Evolutionary conservation across 331 rosid genomes (phyloP).

Genomic region (Rosa hybrid): DNA sequence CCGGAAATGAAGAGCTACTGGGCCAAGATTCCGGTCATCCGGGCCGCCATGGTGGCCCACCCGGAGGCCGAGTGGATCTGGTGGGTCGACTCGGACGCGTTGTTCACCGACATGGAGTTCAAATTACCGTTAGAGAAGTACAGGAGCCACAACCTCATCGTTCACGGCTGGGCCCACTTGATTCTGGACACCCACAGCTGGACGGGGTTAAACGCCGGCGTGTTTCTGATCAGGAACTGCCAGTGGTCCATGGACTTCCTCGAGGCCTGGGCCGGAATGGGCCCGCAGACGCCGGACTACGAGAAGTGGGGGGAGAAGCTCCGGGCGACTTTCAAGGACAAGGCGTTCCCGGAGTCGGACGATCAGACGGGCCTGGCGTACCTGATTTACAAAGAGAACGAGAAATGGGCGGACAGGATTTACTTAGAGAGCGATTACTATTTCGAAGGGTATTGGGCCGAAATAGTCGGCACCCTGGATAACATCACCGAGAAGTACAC

Average conservation of each 20-base stretch:
- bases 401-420: slow-evolving; percentile 71
- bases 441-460: slow-evolving; percentile 85
- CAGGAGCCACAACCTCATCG: slow-evolving; percentile 64
- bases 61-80: slow-evolving; percentile 96
- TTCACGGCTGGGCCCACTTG: slow-evolving; percentile 77
- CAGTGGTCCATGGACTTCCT: slow-evolving; percentile 83
- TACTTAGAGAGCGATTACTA: slow-evolving; percentile 65
- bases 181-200: slow-evolving; percentile 66
- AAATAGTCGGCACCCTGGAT: slow-evolving; percentile 38
- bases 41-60: slow-evolving; percentile 88
- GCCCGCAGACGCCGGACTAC: slow-evolving; percentile 71
- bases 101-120: slow-evolving; percentile 89
- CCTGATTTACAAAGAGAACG: slow-evolving; percentile 54
- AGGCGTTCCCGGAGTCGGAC: slow-evolving; percentile 82
- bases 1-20: slow-evolving; percentile 69
- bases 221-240: slow-evolving; percentile 75
- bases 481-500: slow-evolving; percentile 40
- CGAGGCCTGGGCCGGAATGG: slow-evolving; percentile 80
- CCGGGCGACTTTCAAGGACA: slow-evolving; percentile 62
- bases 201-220: slow-evolving; percentile 95
- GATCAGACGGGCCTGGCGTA: slow-evolving; percentile 91
- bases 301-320: slow-evolving; percentile 61
- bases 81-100: slow-evolving; percentile 97
- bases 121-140: slow-evolving; percentile 61
- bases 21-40: slow-evolving; percentile 83